Conservation (phyloP, 768 basidiomycete genomes). For the Coprinopsis marcescibilis region DNA sequence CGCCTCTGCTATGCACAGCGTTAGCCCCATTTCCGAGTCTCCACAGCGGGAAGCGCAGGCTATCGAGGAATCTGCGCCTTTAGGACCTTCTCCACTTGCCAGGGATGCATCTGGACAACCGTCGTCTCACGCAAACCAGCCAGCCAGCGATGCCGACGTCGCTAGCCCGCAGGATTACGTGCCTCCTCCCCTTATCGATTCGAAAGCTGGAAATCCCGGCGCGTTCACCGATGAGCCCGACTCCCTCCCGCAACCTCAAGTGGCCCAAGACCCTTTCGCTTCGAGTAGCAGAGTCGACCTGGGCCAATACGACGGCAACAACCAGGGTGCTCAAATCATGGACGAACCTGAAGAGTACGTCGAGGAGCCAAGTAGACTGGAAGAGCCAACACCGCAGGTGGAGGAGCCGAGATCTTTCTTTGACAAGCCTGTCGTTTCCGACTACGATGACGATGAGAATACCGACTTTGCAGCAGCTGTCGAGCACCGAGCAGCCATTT, state of each 20-base stretch:
- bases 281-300: conserved; percentile 1
- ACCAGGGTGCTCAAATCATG: neutral
- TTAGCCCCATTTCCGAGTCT: conserved; percentile 65
- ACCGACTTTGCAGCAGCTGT: conserved; percentile 17
- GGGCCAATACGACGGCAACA: neutral
- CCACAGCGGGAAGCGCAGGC: conserved; percentile 56
- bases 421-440: conserved; percentile 19
- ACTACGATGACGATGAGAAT: conserved; percentile 16
- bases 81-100: conserved; percentile 40
- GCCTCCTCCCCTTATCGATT: conserved; percentile 35
- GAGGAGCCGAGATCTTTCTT: conserved; percentile 24
- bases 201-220: conserved; percentile 37
- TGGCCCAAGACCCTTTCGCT: conserved; percentile 25
- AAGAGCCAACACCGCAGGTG: conserved; percentile 2
- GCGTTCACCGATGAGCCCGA: conserved; percentile 51
- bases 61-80: conserved; percentile 26
- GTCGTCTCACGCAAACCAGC: conserved; percentile 8
- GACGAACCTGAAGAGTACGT: too few relatives aligned
- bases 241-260: conserved; percentile 29
- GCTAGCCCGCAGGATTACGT: conserved; percentile 27
- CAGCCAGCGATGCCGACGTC: conserved; percentile 11
- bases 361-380: too few relatives aligned
- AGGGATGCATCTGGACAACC: conserved; percentile 21
- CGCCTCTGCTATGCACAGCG: conserved; percentile 16
- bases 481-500: conserved; percentile 10